A percentile compares a stretch with the other conserved stretches of the same genome.
Conservation (phyloP, 495 filamentous ascomycete genomes). For the Aspergillus coremiiformis region DNA sequence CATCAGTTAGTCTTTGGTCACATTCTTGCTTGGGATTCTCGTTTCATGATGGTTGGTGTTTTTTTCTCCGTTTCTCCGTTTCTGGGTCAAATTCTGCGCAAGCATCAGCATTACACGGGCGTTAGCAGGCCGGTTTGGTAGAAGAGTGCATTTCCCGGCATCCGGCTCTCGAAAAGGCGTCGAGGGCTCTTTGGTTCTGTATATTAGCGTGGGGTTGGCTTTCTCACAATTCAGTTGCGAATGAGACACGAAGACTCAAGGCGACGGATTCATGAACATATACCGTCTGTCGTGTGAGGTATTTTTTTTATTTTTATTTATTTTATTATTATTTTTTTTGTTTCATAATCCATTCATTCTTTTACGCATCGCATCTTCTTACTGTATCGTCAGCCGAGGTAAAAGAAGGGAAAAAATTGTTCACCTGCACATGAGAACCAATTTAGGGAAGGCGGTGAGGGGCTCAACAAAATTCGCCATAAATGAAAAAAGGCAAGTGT, state of each 20-base stretch:
- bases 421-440: not conserved
- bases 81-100: constrained; percentile 20
- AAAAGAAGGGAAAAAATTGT: not conserved
- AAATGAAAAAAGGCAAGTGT: not conserved
- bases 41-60: constrained; percentile 18
- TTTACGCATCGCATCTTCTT: constrained; percentile 8
- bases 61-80: constrained; percentile 9
- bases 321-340: too few relatives aligned
- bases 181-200: constrained; percentile 30
- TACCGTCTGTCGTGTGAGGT: constrained; percentile 13
- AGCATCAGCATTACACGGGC: constrained; percentile 34
- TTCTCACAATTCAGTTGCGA: constrained; percentile 11
- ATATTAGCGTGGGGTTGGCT: constrained; percentile 34
- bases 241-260: constrained; percentile 14
- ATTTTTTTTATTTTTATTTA: too few relatives aligned
- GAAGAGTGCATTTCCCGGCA: constrained; percentile 22
- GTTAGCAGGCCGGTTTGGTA: constrained; percentile 28
- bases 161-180: constrained; percentile 16
- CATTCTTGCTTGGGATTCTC: not conserved
- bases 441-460: constrained; percentile 12
- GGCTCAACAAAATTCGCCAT: constrained; percentile 1
- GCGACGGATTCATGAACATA: constrained; percentile 19
- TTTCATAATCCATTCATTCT: constrained; percentile 17
- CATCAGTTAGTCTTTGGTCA: not conserved
- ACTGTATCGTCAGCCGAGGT: not conserved